Evolutionary conservation across 1,139 yeast genomes (phyloP), one percentile per base, ranked within the genome.

Genomic region (Hansenula sp.): DNA sequence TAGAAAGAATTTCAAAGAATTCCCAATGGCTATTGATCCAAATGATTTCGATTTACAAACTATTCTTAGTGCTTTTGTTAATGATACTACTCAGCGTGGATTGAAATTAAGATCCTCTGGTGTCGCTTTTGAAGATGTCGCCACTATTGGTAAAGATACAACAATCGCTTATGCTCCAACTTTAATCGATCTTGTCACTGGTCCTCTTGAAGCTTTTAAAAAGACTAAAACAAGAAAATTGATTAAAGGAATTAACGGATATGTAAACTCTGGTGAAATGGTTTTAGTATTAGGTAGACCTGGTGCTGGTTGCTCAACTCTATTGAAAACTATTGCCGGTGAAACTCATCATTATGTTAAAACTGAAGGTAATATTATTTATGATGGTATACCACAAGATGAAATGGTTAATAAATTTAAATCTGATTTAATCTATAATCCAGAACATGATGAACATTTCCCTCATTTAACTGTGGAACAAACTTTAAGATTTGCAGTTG

Each of bases 341-440:
- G 77, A 79, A 50, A 79, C 85, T 11, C 73, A 78, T 55, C 87
- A 87, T 33, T 81, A 79, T 57, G 61, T 72, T 29, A 77, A 70
- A 42, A 62, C 68, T 34, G 72, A 72, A 25, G 70, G 81, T 41
- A 55, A 56, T 3, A 50, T 69, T 29, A 41, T 67, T 19, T 78
- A 76, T 52, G 77, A 76, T 54, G 81, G 81, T 38, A 64, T 78
- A 36, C 55, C 72, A 3, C 79, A 70, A 42, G 41, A 62, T 7
- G 80, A 76, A 39, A 75, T 78, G 65, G 59, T 65, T 54, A 65
- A 67, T 36, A 60, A 66, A 41, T 75, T 66, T 58, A 70, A 76
- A 51, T 74, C 77, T 30, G 79, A 75, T 49, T 72, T 75, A 13
- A 63, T 76, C 27, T 76, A 75, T 50, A 72, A 73, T 41, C 78